Base-by-base conservation (phyloP, 768 basidiomycete species). In the Favolaschia claudopus region DNA sequence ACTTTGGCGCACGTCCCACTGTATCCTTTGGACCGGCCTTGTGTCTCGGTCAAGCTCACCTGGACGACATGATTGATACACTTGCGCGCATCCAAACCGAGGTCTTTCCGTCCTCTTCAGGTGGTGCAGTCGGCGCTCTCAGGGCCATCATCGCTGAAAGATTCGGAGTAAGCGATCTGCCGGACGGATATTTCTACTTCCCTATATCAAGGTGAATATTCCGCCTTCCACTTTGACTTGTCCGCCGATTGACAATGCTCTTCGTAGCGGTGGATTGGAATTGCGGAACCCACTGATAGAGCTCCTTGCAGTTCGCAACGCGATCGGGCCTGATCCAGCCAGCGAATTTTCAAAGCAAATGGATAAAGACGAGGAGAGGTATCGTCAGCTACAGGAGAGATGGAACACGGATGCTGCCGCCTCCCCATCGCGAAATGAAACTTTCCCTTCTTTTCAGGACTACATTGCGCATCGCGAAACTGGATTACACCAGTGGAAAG, bases 101-200 rank as follows among this genome's bases (percentile, higher is more conserved):
- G 55, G 60, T 77, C 10, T 78, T 75, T 65, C 64, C 68, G 13
- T 59, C 58, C 19, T 44, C 36, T 20, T 47, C 50, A 29, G 68
- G 64, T 13, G 67, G 71, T 15, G 66, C 63, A 13, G 64, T 73
- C 33, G 65, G 56, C 20, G 59, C 69, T 32, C 40, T 75, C 13
- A 64, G 64, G 12, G 19, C 56, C 4, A 58, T 70, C 40, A 65
- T 79, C 29, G 66, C 67, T 25, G 60, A 65, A 15, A 71, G 75
- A 1, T 79, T 77, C 42, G 70, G 67, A 4, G 63, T 75, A 1
- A 62, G 53, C 3, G 72, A 77, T 48, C 66, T 80, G 7, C 79
- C 77, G 1, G 72, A 75, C 37, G 78, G 78, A 4, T 79, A 76
- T 55, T 79, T 76, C 65, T 79, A 75, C 65, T 74, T 78, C 55